Evolutionary conservation across 305 asterid genomes (phyloP), one percentile per base, ranked within the genome.

Genomic region (Ilex paraguariensis): DNA sequence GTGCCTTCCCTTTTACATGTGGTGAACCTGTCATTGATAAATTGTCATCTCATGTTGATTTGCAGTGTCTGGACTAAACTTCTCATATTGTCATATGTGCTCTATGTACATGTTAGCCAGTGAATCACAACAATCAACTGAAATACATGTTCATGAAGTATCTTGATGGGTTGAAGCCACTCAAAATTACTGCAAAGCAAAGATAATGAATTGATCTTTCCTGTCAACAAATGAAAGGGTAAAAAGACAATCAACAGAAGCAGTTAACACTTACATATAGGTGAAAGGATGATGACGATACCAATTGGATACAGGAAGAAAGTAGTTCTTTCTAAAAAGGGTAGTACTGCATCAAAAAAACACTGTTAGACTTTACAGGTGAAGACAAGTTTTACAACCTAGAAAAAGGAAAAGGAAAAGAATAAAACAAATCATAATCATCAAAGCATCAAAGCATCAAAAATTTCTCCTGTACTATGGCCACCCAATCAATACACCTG

Each of bases 91-190:
- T 21, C 28, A 2, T 21, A 21, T 21, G 28, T 21, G 28, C 28
- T 21, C 28, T 17, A 17, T 17, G 21, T 17, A 21, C 28, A 1
- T 21, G 28, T 21, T 21, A 21, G 28, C 28, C 28, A 21, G 42
- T 15, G 56, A 52, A 69, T 78, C 81, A 89, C 57, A 77, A 70
- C 81, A 70, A 60, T 69, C 57, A 84, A 64, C 97, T 87, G 71
- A 92, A 92, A 75, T 89, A 89, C 72, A 89, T 75, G 78, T 84
- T 92, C 96, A 92, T 82, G 79, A 87, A 70, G 66, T 87, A 84
- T 83, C 97, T 89, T 6, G 97, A 92, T 7, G 98, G 98, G 73
- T 82, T 92, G 88, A 87, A 92, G 66, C 98, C 97, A 58, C 83
- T 78, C 79, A 92, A 79, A 62, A 79, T 82, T 63, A 90, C 98